Base-by-base conservation (phyloP, 495 filamentous ascomycete genomes). In the Podospora tetraspora region DNA sequence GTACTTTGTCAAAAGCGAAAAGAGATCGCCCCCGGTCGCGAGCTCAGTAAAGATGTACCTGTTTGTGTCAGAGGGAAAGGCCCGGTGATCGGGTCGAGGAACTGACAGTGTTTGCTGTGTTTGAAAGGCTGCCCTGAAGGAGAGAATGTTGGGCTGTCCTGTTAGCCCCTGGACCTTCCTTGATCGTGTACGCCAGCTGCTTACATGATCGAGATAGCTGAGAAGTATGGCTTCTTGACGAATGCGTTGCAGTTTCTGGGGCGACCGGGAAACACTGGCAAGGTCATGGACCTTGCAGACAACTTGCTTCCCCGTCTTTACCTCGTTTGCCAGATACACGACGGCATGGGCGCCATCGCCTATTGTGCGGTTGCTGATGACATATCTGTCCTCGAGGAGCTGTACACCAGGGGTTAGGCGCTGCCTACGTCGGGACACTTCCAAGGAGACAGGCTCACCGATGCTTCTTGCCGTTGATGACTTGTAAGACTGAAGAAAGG, bases 301-400 rank as follows among this genome's bases (percentile, higher is more conserved):
- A 64, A 97, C 86, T 71, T 90, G 85, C 66, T 88, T 80, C 37
- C 86, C 85, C 23, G 89, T 92, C 64, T 79, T 70, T 23, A 76
- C 81, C 71, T 97, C 90, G 52, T 82, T 85, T 59, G 92, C 92
- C 68, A 95, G 83, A 77, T 93, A 93, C 56, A 98, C 90, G 80
- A 89, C 87, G 61, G 91, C 92, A 78, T 91, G 93, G 2, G 88
- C 90, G 57, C 94, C 94, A 81, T 92, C 87, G 70, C 96, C 96
- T 72, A 97, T 86, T 37, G 89, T 77, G 29, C 85, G 81, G 59
- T 80, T 72, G 0, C 80, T 84, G 58, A 90, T 74, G 3, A 75
- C 65, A 67, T 84, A 90, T 22, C 76, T 68, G 60, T 84, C 64
- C 10, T 72, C 60, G 63, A 89, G 85, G 57, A 74, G 56, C 86